Base-by-base conservation (phyloP, 2,329 filamentous ascomycete species). In the Xylariaceae sp. region DNA sequence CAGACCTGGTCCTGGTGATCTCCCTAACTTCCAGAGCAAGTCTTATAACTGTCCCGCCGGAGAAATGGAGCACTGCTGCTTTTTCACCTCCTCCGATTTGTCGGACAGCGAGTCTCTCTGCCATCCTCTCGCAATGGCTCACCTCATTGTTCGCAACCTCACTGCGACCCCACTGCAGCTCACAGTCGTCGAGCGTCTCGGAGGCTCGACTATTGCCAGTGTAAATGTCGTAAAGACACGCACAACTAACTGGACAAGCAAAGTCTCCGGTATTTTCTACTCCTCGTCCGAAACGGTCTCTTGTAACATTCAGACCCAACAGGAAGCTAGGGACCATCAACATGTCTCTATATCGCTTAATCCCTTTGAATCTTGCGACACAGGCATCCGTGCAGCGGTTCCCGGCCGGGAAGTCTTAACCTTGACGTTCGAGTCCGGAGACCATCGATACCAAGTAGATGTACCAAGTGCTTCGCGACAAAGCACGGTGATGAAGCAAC, bases 81-180 rank as follows among this genome's bases (percentile, higher is more conserved):
- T 61, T 35, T 57, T 64, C 47, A 51, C 55, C 48, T 48, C 30
- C 8, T 37, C 55, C 39, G 58, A 53, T 18, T 13, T 10, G 37
- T 53, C 55, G 8, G 59, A 63, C 15, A 18, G 44, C 11, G 62
- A 61, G 44, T 30, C 55, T 23, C 56, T 56, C 53, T 51, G 48
- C 23, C 51, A 51, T 7, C 34, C 51, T 11, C 13, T 48, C 53
- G 48, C 45, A 50, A 83, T 82, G 80, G 74, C 77, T 15, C 74
- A 76, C 59, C 77, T 96, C 66, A 89, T 83, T 3, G 84, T 97
- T 68, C 90, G 92, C 69, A 97, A 97, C 74, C 78, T 96, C 65
- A 93, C 90, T 50, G 79, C 83, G 59, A 86, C 83, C 53, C 80
- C 85, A n/a, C 78, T 96, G 57, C 84, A 87, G 66, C 82, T 97